Base-by-base conservation (phyloP, 129 eudicot species). In the Centella asiatica region DNA sequence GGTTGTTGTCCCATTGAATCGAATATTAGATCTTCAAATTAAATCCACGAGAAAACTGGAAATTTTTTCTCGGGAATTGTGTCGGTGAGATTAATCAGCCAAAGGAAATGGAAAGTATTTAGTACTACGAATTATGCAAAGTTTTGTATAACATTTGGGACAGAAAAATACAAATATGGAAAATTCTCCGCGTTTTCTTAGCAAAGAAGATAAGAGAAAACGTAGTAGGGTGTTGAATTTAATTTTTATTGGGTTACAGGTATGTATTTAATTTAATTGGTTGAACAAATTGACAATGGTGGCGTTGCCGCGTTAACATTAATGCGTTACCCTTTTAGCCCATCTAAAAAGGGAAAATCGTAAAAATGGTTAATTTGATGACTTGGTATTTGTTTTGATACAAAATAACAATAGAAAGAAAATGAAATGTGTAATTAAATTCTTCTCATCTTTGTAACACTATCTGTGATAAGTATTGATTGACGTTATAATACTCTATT, bases 1-100 rank as follows among this genome's bases (percentile, higher is more conserved):
- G 79, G 94, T 57, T 77, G 87, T 62, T 69, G 85, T 60, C 95
- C 97, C 97, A 90, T 90, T 58, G 24, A 32, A 64, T 1, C 2
- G n/a, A 54, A 24, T 26, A 13, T 26, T 27, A 12, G 5, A 13
- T 10, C 7, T 23, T 26, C 14, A 47, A 25, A 29, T 32, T 17
- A 9, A 20, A 22, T 63, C 34, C 26, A 1, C 13, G 29, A 50
- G 53, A n/a, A 40, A 62, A 44, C 0, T 42, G 33, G n/a, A 52
- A 1, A 52, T 18, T 48, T 48, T 48, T 25, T 19, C 10, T 17
- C 18, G 27, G 57, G 25, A 52, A 52, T 3, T 25, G 8, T 37
- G 8, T 48, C 26, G 2, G 57, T 9, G 27, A 20, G 57, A 51
- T n/a, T n/a, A n/a, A n/a, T n/a, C 9, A 52, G 3, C 46, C 4